Conservation (phyloP, 1,284 basidiomycete genomes). For the Cryptococcus sp. region DNA sequence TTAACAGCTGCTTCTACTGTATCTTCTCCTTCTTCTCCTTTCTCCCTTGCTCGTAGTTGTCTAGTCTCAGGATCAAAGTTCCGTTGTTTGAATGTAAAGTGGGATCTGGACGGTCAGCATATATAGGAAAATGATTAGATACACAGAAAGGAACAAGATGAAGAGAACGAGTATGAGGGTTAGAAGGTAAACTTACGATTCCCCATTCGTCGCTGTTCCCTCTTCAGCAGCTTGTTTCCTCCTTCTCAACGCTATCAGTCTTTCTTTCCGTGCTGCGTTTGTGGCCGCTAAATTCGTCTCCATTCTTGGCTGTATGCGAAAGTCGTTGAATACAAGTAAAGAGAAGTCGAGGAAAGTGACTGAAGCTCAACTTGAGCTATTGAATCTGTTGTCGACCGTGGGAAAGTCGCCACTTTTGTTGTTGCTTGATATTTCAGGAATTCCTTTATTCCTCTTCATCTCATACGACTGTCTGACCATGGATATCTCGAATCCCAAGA, state of each 20-base stretch:
- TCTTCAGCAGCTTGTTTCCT: conserved; percentile 62
- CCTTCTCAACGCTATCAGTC: conserved; percentile 72
- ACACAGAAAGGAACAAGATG: conserved; percentile 2
- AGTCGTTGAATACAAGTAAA: neutral
- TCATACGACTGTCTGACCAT: too few species aligned
- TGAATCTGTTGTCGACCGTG: conserved; percentile 17
- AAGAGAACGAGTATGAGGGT: neutral
- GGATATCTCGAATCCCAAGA: too few species aligned
- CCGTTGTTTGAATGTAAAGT: conserved; percentile 63
- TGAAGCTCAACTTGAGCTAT: too few species aligned
- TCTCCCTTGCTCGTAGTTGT: conserved; percentile 61
- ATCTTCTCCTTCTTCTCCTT: conserved; percentile 58
- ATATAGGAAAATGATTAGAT: neutral
- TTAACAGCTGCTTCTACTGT: conserved; percentile 83
- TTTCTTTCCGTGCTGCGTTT: conserved; percentile 77
- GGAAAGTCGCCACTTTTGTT: conserved; percentile 15
- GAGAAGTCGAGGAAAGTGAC: neutral
- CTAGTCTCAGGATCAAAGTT: conserved; percentile 83
- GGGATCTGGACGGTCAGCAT: conserved; percentile 42
- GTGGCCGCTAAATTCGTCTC: conserved; percentile 75
- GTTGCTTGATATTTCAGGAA: neutral
- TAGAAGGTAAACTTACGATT: conserved; percentile 19
- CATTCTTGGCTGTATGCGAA: conserved; percentile 19
- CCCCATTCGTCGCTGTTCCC: conserved; percentile 23
- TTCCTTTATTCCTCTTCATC: too few species aligned